Percentiles rank a stretch among this genome's conserved stretches.
These are phyloP conservation scores for Vitis hybrid DNA, from an alignment of 177 flowering plant species.

Conservation along the genomic window DNA sequence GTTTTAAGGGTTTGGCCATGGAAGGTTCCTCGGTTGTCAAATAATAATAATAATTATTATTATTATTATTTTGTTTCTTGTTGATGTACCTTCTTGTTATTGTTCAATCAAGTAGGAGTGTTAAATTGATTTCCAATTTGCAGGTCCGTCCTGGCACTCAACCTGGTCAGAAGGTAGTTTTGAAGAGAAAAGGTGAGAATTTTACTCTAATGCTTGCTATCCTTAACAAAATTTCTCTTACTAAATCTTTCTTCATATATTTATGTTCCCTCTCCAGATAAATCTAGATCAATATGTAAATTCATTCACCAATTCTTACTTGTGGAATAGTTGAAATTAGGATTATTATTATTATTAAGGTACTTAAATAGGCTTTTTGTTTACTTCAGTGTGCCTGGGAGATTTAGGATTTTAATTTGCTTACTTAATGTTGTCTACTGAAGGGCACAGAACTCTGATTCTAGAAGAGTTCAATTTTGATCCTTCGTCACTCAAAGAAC, in stretches of 20 bases:
- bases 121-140: slow-evolving; percentile 11
- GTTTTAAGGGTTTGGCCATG: too few relatives aligned
- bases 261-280: neutral
- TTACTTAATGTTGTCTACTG: too few relatives aligned
- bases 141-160: slow-evolving; percentile 96
- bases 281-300: neutral
- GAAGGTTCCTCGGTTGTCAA: too few relatives aligned
- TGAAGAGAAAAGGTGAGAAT: slow-evolving; percentile 78
- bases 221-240: neutral
- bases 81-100: neutral
- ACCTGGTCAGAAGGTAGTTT: slow-evolving; percentile 91
- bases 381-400: too few relatives aligned
- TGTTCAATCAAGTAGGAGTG: neutral
- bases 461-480: too few relatives aligned
- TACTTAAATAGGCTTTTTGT: too few relatives aligned
- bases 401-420: too few relatives aligned
- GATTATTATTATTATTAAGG: too few relatives aligned
- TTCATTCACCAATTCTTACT: neutral
- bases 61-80: neutral
- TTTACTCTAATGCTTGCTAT: neutral
- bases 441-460: too few relatives aligned
- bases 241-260: neutral
- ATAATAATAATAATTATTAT: too few relatives aligned
- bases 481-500: too few relatives aligned
- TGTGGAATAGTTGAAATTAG: too few relatives aligned